phyloP scores from a whole-genome alignment of 208 protist genomes.

The Angomonas deanei region DNA sequence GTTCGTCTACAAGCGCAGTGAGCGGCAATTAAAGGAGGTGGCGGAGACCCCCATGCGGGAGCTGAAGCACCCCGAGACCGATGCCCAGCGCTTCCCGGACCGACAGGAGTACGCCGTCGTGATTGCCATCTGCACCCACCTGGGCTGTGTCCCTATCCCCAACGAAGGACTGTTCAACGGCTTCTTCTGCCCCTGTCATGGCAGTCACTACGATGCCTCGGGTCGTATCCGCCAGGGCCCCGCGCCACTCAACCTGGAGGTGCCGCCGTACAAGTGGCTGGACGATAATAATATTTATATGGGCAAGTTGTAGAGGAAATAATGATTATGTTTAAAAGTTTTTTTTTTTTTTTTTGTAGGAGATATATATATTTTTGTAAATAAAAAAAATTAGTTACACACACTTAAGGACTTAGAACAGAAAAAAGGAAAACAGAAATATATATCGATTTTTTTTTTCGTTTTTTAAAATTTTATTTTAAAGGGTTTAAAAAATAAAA shows the following conservation, averaged over 20 bases:
- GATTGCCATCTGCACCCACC: constrained; percentile 98
- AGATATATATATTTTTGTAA: not conserved
- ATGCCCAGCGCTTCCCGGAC: constrained; percentile 87
- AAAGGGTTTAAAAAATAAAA: not conserved
- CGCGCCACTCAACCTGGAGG: constrained; percentile 98
- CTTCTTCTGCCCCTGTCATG: constrained; percentile 99
- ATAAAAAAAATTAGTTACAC: not conserved
- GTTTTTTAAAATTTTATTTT: not conserved
- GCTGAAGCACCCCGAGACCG: constrained; percentile 95
- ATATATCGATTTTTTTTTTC: not conserved
- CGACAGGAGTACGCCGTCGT: constrained; percentile 93
- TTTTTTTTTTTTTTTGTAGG: constrained; percentile 8
- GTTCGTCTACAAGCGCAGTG: constrained; percentile 96
- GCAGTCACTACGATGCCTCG: constrained; percentile 97
- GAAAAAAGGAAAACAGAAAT: not conserved
- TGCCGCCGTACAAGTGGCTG: constrained; percentile 96
- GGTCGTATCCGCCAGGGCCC: constrained; percentile 97
- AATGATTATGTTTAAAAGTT: not conserved
- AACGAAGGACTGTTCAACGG: constrained; percentile 96
- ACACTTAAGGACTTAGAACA: not conserved
- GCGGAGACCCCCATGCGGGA: constrained; percentile 62
- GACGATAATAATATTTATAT: constrained; percentile 93
- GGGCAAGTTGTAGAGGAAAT: constrained; percentile 82
- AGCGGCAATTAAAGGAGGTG: constrained; percentile 91
- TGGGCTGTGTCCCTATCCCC: constrained; percentile 97